These are phyloP conservation scores for Solidago caesia DNA, from an alignment of 129 eudicot species.

Conservation along the genomic window DNA sequence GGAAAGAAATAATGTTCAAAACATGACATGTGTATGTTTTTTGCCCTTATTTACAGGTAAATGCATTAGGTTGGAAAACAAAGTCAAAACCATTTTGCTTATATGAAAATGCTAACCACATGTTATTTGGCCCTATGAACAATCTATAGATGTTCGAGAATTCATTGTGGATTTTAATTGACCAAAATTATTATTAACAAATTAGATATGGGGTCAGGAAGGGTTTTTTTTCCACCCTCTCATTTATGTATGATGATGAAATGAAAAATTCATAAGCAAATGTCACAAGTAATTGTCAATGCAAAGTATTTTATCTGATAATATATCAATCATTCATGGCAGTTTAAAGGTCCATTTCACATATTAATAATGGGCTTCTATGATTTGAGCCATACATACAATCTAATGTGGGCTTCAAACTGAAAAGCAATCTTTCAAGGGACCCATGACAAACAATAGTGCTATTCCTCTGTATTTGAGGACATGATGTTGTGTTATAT, in stretches of 20 bases:
- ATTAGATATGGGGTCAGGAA: conserved; percentile 13
- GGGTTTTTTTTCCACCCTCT: neutral
- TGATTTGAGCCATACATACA: conserved; percentile 22
- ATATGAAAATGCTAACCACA: conserved; percentile 21
- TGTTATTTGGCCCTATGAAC: neutral
- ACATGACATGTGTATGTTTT: neutral
- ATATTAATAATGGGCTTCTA: conserved; percentile 28
- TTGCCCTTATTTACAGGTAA: neutral
- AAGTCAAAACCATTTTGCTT: neutral
- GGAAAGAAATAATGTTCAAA: neutral
- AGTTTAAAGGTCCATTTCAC: neutral
- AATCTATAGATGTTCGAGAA: neutral
- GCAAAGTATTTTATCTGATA: neutral
- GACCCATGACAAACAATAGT: conserved; percentile 24
- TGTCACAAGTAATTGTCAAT: neutral
- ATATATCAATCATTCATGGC: neutral
- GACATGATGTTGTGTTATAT: too few species aligned
- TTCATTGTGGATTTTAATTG: conserved; percentile 7
- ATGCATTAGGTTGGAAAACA: neutral
- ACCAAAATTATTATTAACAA: conserved; percentile 2
- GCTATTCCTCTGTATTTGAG: conserved; percentile 4
- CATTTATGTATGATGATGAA: conserved; percentile 11
- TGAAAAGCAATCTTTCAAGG: conserved; percentile 26
- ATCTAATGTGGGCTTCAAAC: conserved; percentile 34
- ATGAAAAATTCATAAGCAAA: neutral